A percentile compares a stretch with the other conserved stretches of the same genome.
These are phyloP conservation scores for Grammothele lineata DNA, from an alignment of 768 basidiomycete genomes.

Conservation along the genomic window DNA sequence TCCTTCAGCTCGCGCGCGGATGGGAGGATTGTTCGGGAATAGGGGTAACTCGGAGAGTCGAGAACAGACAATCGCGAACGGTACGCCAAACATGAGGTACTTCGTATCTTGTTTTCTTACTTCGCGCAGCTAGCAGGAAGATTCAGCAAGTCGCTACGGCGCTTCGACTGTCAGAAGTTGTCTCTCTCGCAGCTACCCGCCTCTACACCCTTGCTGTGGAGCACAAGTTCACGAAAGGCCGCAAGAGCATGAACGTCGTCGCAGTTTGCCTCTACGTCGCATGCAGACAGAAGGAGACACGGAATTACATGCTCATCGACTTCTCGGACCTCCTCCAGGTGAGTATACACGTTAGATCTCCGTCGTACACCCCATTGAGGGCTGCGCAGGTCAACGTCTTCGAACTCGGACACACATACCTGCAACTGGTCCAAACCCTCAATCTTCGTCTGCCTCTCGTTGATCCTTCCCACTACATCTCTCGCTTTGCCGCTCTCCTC, in stretches of 20 bases:
- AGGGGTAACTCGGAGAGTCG: slow-evolving; percentile 76
- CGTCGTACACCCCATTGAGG: not conserved
- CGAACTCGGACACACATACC: slow-evolving; percentile 92
- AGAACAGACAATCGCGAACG: slow-evolving; percentile 89
- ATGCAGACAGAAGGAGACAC: slow-evolving; percentile 85
- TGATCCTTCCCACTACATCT: slow-evolving; percentile 95
- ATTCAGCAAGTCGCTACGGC: slow-evolving; percentile 81
- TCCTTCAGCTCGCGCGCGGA: slow-evolving; percentile 67
- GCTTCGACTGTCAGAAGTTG: slow-evolving; percentile 73
- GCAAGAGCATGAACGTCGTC: slow-evolving; percentile 88
- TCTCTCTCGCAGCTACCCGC: slow-evolving; percentile 76
- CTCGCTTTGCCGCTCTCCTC: slow-evolving; percentile 89
- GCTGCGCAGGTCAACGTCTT: slow-evolving; percentile 95
- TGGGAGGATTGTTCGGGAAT: slow-evolving; percentile 80
- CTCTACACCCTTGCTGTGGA: slow-evolving; percentile 93
- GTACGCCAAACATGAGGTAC: slow-evolving; percentile 37
- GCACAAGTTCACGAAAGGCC: slow-evolving; percentile 90
- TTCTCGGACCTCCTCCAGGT: slow-evolving; percentile 96
- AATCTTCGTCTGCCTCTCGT: slow-evolving; percentile 83
- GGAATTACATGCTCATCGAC: slow-evolving; percentile 97
- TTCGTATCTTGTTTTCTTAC: not conserved
- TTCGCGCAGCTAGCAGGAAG: slow-evolving; percentile 64
- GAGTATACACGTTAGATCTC: not conserved
- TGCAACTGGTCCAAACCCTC: slow-evolving; percentile 87
- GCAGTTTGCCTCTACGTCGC: slow-evolving; percentile 96